A percentile compares a stretch with the other conserved stretches of the same genome.
These are phyloP conservation scores for Acrasis kona DNA, from an alignment of 78 protist species.

Conservation along the genomic window DNA sequence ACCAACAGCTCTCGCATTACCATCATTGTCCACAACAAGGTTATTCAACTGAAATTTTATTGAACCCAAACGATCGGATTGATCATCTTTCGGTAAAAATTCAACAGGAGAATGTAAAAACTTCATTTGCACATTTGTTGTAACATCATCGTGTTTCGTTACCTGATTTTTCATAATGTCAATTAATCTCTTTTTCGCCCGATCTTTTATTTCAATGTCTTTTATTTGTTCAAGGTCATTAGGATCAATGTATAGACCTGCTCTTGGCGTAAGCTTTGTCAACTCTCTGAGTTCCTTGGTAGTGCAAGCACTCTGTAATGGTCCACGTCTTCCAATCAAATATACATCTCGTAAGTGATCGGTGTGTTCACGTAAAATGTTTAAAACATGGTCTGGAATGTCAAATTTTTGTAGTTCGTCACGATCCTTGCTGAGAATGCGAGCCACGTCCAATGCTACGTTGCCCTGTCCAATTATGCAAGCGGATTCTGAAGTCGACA, in stretches of 20 bases:
- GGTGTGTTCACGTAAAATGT: neutral
- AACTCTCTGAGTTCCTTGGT: conserved; percentile 48
- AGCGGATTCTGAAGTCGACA: neutral
- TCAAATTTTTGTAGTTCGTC: conserved; percentile 15
- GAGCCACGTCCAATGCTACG: conserved; percentile 68
- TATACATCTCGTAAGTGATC: conserved; percentile 1
- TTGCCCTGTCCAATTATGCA: conserved; percentile 51
- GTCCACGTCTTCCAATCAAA: conserved; percentile 57
- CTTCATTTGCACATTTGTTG: neutral
- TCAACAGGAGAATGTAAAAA: neutral
- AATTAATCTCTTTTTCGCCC: neutral
- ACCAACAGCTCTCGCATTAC: neutral
- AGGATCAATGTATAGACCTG: neutral
- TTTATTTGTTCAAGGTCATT: neutral
- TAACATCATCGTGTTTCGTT: neutral
- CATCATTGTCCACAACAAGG: neutral
- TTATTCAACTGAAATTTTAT: neutral
- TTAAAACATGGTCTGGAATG: conserved; percentile 7
- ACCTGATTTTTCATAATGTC: neutral
- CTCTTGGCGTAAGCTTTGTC: neutral
- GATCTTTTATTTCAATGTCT: too few relatives aligned
- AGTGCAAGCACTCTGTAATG: conserved; percentile 40
- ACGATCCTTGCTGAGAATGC: conserved; percentile 20
- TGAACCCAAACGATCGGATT: neutral
- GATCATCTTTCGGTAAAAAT: neutral